phyloP scores from a whole-genome alignment of 2,329 filamentous ascomycete species.

The Claviceps sp. region DNA sequence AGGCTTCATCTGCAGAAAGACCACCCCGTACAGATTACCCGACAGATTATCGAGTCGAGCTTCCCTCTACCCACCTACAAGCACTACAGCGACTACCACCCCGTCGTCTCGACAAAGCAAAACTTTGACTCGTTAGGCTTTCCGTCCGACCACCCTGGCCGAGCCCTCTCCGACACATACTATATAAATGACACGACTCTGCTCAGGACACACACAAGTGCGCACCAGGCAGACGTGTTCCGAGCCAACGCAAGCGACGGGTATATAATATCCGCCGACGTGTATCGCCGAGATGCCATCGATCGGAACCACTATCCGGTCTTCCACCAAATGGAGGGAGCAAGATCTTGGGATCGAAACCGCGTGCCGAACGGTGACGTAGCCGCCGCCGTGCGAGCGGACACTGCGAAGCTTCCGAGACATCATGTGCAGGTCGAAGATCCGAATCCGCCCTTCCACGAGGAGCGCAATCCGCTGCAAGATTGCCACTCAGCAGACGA shows the following conservation, averaged over 20 bases:
- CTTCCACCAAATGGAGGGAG: slow-evolving; percentile 98
- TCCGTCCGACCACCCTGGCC: slow-evolving; percentile 72
- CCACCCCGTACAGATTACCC: slow-evolving; percentile 82
- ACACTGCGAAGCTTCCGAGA: slow-evolving; percentile 56
- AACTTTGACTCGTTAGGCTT: slow-evolving; percentile 98
- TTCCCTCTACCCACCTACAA: slow-evolving; percentile 64
- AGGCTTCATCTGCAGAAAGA: slow-evolving; percentile 81
- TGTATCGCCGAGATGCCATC: slow-evolving; percentile 89
- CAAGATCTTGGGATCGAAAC: slow-evolving; percentile 70
- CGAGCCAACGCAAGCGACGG: slow-evolving; percentile 57
- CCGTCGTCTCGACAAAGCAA: slow-evolving; percentile 70
- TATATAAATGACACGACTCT: slow-evolving; percentile 80
- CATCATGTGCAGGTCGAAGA: slow-evolving; percentile 73
- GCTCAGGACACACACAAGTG: slow-evolving; percentile 84
- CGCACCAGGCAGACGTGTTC: slow-evolving; percentile 80
- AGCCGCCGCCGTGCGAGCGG: slow-evolving; percentile 52
- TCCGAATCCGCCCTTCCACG: slow-evolving; percentile 63
- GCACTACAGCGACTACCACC: slow-evolving; percentile 66
- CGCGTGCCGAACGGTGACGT: slow-evolving; percentile 45
- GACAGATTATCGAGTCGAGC: slow-evolving; percentile 80
- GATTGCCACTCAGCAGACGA: slow-evolving; percentile 55
- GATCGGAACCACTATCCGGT: slow-evolving; percentile 92
- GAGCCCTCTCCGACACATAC: slow-evolving; percentile 83
- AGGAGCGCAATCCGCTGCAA: slow-evolving; percentile 75
- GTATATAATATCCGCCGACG: slow-evolving; percentile 85